Conservation (phyloP, 2,329 filamentous ascomycete species). For the Lachnellula hyalina region DNA sequence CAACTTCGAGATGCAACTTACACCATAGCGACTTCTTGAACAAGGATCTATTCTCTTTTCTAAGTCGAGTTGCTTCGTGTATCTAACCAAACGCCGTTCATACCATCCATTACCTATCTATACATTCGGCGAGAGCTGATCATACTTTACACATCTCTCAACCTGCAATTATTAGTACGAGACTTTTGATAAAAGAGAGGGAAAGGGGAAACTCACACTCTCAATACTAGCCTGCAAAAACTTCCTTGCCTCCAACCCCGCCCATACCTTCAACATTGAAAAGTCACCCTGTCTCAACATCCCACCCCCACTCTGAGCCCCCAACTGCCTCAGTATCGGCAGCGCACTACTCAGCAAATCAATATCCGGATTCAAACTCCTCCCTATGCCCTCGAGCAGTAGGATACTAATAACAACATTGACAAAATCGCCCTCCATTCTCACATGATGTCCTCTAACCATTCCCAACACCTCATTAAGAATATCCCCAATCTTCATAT, state of each 20-base stretch:
- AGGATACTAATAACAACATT: slow-evolving; percentile 96
- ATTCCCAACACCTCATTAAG: slow-evolving; percentile 84
- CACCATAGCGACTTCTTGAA: too few species aligned
- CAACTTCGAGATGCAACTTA: too few species aligned
- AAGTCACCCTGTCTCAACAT: slow-evolving; percentile 70
- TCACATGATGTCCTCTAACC: slow-evolving; percentile 88
- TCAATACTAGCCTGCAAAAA: slow-evolving; percentile 89
- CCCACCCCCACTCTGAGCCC: slow-evolving; percentile 66
- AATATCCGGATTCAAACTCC: slow-evolving; percentile 77
- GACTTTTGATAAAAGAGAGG: neutral
- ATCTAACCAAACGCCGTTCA: too few species aligned
- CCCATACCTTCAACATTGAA: slow-evolving; percentile 86
- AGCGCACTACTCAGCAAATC: slow-evolving; percentile 83
- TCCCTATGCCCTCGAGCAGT: slow-evolving; percentile 87
- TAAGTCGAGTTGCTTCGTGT: too few species aligned
- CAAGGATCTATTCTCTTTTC: too few species aligned
- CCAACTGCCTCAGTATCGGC: slow-evolving; percentile 83
- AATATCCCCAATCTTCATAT: slow-evolving; percentile 94
- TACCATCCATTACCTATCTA: slow-evolving; percentile 33
- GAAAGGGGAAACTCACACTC: slow-evolving; percentile 53
- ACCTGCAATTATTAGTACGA: slow-evolving; percentile 45
- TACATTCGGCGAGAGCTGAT: slow-evolving; percentile 81
- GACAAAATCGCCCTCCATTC: slow-evolving; percentile 94
- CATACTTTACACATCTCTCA: slow-evolving; percentile 85
- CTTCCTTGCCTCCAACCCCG: slow-evolving; percentile 79